Base-by-base conservation (phyloP, 768 basidiomycete genomes). In the Brasilioporus rufonigricans region DNA sequence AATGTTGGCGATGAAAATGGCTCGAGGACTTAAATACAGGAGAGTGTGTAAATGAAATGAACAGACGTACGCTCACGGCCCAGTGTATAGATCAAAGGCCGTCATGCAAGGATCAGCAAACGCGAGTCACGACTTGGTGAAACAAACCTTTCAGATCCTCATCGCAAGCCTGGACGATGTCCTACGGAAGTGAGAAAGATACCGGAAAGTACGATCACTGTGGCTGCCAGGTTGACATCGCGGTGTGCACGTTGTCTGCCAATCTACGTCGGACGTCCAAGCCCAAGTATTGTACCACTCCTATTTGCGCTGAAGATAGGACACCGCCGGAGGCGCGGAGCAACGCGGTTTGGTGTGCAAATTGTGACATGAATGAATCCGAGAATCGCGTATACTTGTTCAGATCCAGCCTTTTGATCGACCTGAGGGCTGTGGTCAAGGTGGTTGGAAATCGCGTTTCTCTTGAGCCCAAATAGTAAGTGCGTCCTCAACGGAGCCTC, bases 401-500 rank as follows among this genome's bases (percentile, higher is more conserved):
- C 44, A 46, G 44, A 52, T 60, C 29, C 2, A 21, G 55, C 19
- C 33, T 33, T 21, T 11, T 46, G 50, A 50, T 55, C 55, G 53
- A 55, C 55, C 16, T 10, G 43, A 19, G 35, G 33, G 21, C 43
- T 31, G 47, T 51, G 38, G 46, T 36, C 29, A 44, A 49, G 35
- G 41, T 26, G 39, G 55, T 53, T 49, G 58, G 61, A 35, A 40
- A 35, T 52, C 55, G 40, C 59, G 56, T 66, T 57, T 54, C 41
- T 47, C 38, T 50, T 52, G 50, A 46, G 45, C 39, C 49, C 14
- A 50, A 32, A 39, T 33, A 18, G 31, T 43, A 60, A 59, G 58
- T 56, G 64, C 65, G 66, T 40, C 47, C 39, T 68, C 24, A 44
- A 48, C 66, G 65, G 66, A 57, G 38, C 35, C 39, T 63, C 41